Base-by-base conservation (phyloP, 2,329 filamentous ascomycete genomes). In the Dactylella cylindrospora region DNA sequence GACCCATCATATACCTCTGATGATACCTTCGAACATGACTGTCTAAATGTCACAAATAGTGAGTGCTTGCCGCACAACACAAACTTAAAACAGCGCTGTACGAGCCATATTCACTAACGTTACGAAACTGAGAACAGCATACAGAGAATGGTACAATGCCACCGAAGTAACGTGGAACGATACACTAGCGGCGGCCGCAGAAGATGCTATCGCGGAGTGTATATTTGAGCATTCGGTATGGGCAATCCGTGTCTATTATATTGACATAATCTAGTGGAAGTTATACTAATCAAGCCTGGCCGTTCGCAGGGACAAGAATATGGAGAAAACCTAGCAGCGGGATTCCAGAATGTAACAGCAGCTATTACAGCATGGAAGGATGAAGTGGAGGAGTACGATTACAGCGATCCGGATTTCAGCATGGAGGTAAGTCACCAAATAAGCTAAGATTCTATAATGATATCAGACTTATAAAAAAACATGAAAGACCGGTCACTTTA, bases 401-500 rank as follows among this genome's bases (percentile, higher is more conserved):
- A 65, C 23, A 46, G 45, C 2, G 38, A 64, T 7, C 28, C 40
- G 3, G 38, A 31, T 19, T 53, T 53, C 15, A 67, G 57, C 28
- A 44, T 49, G 45, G 44, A 64, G 57, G 62, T 57, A 44, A 39
- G 54, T 57, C 17, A 41, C 45, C 53, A 17, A 25, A n/a, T 15
- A 1, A 35, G 9, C 33, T 38, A 17, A 20, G 7, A 22, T 54
- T 19, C 45, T 15, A 25, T 28, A 19, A 8, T 12, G 28, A 23
- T 9, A 3, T 40, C 28, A 23, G 15, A 6, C 10, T 3, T 40
- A 12, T 23, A 62, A n/a, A n/a, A n/a, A n/a, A n/a, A n/a, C n/a
- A n/a, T n/a, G n/a, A n/a, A n/a, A n/a, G 57, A 67, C 67, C 8
- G 88, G 88, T 52, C 87, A 90, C 73, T 88, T 89, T 74, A 80